Evolutionary conservation across 257 asterid genomes (phyloP).

Genomic region (Agastache rugosa): DNA sequence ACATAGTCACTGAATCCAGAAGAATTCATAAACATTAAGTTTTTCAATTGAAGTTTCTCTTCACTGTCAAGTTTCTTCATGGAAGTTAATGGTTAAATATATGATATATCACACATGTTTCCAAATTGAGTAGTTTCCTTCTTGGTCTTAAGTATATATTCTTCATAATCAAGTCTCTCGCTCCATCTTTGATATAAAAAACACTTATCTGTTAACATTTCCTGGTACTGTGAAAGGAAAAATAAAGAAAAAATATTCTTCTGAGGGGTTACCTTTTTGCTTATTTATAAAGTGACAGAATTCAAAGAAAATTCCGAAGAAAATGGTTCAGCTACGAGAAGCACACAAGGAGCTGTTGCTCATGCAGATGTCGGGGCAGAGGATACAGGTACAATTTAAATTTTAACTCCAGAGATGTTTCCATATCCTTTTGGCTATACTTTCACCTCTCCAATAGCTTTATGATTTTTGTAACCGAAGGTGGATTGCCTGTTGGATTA

Average conservation of each 20-base stretch:
- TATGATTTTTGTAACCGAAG: slow-evolving; percentile 33
- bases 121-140: neutral
- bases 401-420: slow-evolving; percentile 37
- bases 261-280: slow-evolving; percentile 27
- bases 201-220: neutral
- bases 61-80: neutral
- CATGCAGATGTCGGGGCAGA: slow-evolving; percentile 45
- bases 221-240: neutral
- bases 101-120: slow-evolving; percentile 12
- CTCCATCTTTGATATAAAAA: slow-evolving; percentile 26
- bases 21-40: neutral
- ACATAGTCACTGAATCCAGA: neutral
- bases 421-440: slow-evolving; percentile 30
- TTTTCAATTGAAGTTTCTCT: slow-evolving; percentile 11
- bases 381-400: slow-evolving; percentile 42
- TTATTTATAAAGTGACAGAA: slow-evolving; percentile 42
- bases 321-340: slow-evolving; percentile 47
- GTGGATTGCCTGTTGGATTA: slow-evolving; percentile 18
- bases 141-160: neutral
- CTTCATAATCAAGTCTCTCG: slow-evolving; percentile 21
- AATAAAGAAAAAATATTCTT: neutral
- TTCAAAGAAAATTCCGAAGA: slow-evolving; percentile 49
- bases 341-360: slow-evolving; percentile 43
- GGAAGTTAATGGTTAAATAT: slow-evolving; percentile 22
- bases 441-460: slow-evolving; percentile 18